phyloP scores from a whole-genome alignment of 192 early-diverging fungal genomes.

The Thamnidium elegans region DNA sequence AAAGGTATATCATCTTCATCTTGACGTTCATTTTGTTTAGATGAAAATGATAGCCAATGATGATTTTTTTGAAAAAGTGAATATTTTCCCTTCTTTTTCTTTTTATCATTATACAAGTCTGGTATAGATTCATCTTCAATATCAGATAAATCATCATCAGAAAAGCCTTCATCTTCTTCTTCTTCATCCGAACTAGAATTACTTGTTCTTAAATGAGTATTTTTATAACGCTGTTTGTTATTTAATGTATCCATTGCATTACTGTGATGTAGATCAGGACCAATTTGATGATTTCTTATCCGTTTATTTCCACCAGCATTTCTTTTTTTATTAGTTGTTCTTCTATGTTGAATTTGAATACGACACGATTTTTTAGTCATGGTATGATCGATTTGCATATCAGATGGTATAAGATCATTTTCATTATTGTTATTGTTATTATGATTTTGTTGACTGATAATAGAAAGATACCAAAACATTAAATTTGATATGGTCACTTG shows the following conservation, averaged over 20 bases:
- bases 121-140: not conserved
- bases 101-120: not conserved
- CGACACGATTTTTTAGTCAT: not conserved
- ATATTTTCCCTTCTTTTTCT: conserved; percentile 12
- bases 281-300: too few species aligned
- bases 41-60: not conserved
- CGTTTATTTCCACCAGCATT: too few species aligned
- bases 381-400: too few species aligned
- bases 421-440: not conserved
- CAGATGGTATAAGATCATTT: too few species aligned
- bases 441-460: conserved; percentile 39
- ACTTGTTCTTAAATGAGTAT: not conserved
- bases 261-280: not conserved
- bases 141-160: not conserved
- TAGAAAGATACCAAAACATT: conserved; percentile 81
- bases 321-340: too few species aligned
- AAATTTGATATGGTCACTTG: conserved; percentile 79
- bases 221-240: not conserved
- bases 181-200: not conserved
- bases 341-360: not conserved
- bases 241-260: conserved; percentile 2
- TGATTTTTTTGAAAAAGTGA: not conserved
- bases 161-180: not conserved
- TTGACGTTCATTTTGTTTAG: conserved; percentile 9
- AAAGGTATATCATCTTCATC: conserved; percentile 68